Base-by-base conservation (phyloP, 2,329 filamentous ascomycete species). In the Penicillium sp. region DNA sequence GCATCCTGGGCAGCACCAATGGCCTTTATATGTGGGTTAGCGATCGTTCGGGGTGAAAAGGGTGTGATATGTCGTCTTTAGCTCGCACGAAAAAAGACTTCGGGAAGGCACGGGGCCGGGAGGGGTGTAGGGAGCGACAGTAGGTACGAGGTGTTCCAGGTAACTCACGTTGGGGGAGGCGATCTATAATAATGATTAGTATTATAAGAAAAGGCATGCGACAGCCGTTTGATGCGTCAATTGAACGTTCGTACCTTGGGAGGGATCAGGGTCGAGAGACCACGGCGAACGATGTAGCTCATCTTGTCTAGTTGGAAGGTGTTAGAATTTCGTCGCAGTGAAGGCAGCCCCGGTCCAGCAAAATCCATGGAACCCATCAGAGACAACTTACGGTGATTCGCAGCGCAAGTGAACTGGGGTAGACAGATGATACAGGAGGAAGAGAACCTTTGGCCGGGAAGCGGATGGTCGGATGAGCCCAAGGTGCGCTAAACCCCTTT, bases 241-340 rank as follows among this genome's bases (percentile, higher is more conserved):
- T 46, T 43, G 24, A 42, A 37, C 57, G 31, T 53, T 53, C 79
- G 65, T 80, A 95, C 92, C 90, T 98, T 98, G 71, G 95, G 93
- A 66, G 95, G 95, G 69, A 98, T 96, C 76, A 98, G 87, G 81
- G 95, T 95, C 73, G 93, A 97, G 72, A 96, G 87, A 81, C 83
- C 88, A 78, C 91, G 86, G 78, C 88, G 88, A 70, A 85, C 83
- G 70, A 95, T 81, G 83, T 85, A 93, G 82, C 89, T 95, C 91
- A 95, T 96, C 77, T 78, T 89, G 81, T 73, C 65, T 56, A 58
- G 60, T 65, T 69, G 44, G 24, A 47, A 18, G 42, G 28, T 25
- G 47, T 69, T 53, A 65, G 58, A 55, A 56, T 52, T 60, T 57
- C 61, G 64, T 59, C 50, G 39, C 50, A 50, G 24, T 28, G 41